phyloP scores from a whole-genome alignment of 768 basidiomycete species.

The Gelatoporia subvermispora region DNA sequence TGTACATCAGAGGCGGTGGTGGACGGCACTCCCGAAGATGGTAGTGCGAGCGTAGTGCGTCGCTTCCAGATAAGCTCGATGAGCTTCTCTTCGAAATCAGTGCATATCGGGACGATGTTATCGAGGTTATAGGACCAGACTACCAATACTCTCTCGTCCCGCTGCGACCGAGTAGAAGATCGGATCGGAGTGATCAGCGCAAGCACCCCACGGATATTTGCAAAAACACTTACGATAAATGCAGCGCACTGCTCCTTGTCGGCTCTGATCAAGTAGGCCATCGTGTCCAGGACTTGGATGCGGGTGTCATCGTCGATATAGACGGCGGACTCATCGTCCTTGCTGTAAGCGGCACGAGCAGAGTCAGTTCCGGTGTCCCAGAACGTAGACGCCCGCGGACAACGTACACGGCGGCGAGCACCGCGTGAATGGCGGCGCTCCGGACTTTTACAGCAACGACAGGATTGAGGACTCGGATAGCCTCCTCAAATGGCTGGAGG shows the following conservation, averaged over 20 bases:
- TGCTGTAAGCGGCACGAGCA: conserved; percentile 30
- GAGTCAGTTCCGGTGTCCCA: neutral
- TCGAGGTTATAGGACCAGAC: conserved; percentile 86
- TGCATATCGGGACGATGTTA: conserved; percentile 66
- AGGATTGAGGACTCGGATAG: conserved; percentile 70
- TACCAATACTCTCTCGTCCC: conserved; percentile 77
- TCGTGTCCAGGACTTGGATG: conserved; percentile 78
- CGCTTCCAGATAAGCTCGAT: conserved; percentile 75
- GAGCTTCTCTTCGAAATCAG: conserved; percentile 71
- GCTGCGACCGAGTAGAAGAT: conserved; percentile 36
- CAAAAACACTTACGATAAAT: conserved; percentile 58
- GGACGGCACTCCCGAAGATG: conserved; percentile 31
- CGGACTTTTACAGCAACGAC: conserved; percentile 81
- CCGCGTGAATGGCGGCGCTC: conserved; percentile 77
- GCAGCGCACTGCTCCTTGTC: conserved; percentile 92
- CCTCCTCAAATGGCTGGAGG: conserved; percentile 78
- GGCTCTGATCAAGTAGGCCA: conserved; percentile 62
- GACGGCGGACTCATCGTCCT: conserved; percentile 55
- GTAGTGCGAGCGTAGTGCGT: conserved; percentile 34
- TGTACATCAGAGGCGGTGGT: conserved; percentile 52
- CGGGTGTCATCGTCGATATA: conserved; percentile 77
- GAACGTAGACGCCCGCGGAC: neutral
- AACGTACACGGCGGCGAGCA: conserved; percentile 62
- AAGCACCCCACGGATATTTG: neutral
- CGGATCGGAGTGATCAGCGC: neutral